phyloP scores from a whole-genome alignment of 1,139 yeast genomes.

The Yamadazyma oceani region DNA sequence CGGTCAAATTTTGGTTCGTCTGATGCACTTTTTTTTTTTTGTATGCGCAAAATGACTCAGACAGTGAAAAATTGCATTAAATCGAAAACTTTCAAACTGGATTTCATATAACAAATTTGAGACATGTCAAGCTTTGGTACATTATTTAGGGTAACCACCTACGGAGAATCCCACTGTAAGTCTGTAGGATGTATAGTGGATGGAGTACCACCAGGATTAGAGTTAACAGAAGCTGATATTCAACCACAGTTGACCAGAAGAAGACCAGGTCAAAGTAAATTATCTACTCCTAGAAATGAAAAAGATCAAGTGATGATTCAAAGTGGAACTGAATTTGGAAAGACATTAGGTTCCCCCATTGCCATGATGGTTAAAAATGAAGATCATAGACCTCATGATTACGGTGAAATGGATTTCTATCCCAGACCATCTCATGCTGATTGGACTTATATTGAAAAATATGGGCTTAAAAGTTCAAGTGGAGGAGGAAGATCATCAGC shows the following conservation, averaged over 20 bases:
- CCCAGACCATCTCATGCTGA: conserved; percentile 99
- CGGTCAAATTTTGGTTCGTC: conserved; percentile 1
- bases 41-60: conserved; percentile 4
- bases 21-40: not conserved
- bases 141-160: conserved; percentile 74
- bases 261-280: conserved; percentile 94
- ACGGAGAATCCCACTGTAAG: conserved; percentile 97
- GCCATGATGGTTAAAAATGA: conserved; percentile 91
- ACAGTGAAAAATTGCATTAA: conserved; percentile 3
- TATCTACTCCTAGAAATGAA: conserved; percentile 94
- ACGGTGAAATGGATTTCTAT: conserved; percentile 88
- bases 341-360: conserved; percentile 91
- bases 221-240: conserved; percentile 78
- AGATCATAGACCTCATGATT: conserved; percentile 96
- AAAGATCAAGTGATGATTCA: conserved; percentile 91
- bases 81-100: not conserved
- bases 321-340: conserved; percentile 90
- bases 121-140: conserved; percentile 47
- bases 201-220: conserved; percentile 96
- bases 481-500: conserved; percentile 99
- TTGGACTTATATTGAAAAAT: conserved; percentile 85
- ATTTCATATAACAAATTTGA: not conserved
- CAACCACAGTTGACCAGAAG: conserved; percentile 96
- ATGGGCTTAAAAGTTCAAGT: conserved; percentile 88
- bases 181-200: conserved; percentile 99